Evolutionary conservation across 192 early-diverging fungal species (phyloP).

Genomic region (Coemansia sp.): DNA sequence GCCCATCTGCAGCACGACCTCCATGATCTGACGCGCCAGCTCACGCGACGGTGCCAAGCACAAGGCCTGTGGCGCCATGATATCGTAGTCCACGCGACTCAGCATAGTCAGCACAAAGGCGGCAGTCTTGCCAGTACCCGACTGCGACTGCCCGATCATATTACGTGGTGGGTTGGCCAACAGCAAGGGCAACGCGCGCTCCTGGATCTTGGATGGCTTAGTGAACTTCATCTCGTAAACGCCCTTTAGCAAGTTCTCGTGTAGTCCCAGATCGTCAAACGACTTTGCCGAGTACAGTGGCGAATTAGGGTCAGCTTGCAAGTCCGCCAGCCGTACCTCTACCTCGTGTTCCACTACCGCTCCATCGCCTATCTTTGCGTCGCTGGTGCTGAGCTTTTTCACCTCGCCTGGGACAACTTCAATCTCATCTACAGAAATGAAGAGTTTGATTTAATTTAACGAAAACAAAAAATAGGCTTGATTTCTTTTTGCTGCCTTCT

Average conservation of each 20-base stretch:
- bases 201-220: constrained; percentile 95
- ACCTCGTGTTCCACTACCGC: constrained; percentile 55
- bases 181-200: constrained; percentile 87
- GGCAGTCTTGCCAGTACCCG: constrained; percentile 98
- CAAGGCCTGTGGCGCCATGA: constrained; percentile 77
- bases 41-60: constrained; percentile 93
- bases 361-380: background rate
- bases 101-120: constrained; percentile 95
- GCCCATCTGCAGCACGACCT: constrained; percentile 88
- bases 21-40: constrained; percentile 93
- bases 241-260: constrained; percentile 84
- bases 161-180: constrained; percentile 86
- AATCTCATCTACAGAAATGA: constrained; percentile 34
- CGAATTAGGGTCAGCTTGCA: constrained; percentile 71
- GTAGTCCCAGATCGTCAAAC: constrained; percentile 77
- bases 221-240: constrained; percentile 93
- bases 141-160: constrained; percentile 98
- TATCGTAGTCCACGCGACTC: constrained; percentile 74
- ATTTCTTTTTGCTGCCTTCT: background rate
- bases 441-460: background rate
- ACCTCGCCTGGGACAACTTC: constrained; percentile 23
- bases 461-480: background rate
- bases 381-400: constrained; percentile 18
- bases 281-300: constrained; percentile 81
- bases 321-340: constrained; percentile 63